Evolutionary conservation across 2,329 filamentous ascomycete species (phyloP).

Genomic region (Clonostachys rosea): DNA sequence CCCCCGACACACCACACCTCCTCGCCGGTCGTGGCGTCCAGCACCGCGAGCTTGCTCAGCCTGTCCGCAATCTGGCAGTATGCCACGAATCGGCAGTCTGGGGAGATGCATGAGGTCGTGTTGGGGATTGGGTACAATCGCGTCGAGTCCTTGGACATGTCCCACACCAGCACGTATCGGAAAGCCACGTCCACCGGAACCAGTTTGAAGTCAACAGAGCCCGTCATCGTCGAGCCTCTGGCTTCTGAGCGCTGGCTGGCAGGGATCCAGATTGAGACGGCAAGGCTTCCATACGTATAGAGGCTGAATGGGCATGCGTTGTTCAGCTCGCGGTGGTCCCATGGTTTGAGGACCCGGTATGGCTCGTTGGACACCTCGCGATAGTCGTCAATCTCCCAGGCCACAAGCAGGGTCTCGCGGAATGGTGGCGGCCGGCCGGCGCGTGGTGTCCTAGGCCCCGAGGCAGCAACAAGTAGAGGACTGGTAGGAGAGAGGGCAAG

Average conservation of each 20-base stretch:
- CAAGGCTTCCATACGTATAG: constrained; percentile 27
- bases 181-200: constrained; percentile 20
- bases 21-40: constrained; percentile 28
- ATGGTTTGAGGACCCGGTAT: constrained; percentile 26
- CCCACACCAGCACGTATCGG: constrained; percentile 32
- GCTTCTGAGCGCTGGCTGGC: constrained; percentile 26
- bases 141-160: constrained; percentile 28
- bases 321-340: constrained; percentile 29
- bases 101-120: constrained; percentile 27
- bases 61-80: constrained; percentile 28
- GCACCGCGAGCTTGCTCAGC: constrained; percentile 22
- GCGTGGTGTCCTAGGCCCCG: constrained; percentile 29
- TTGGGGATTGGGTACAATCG: constrained; percentile 31
- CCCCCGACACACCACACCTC: constrained; percentile 26
- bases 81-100: constrained; percentile 32
- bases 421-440: constrained; percentile 28
- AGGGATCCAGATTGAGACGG: constrained; percentile 34
- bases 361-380: constrained; percentile 18
- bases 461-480: constrained; percentile 28
- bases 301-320: constrained; percentile 30
- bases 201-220: constrained; percentile 22
- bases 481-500: constrained; percentile 31
- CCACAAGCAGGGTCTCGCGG: constrained; percentile 27
- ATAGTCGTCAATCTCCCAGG: constrained; percentile 27
- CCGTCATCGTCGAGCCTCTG: constrained; percentile 11